These are phyloP conservation scores for Lentinula detonsa DNA, from an alignment of 768 basidiomycete genomes.

Conservation along the genomic window DNA sequence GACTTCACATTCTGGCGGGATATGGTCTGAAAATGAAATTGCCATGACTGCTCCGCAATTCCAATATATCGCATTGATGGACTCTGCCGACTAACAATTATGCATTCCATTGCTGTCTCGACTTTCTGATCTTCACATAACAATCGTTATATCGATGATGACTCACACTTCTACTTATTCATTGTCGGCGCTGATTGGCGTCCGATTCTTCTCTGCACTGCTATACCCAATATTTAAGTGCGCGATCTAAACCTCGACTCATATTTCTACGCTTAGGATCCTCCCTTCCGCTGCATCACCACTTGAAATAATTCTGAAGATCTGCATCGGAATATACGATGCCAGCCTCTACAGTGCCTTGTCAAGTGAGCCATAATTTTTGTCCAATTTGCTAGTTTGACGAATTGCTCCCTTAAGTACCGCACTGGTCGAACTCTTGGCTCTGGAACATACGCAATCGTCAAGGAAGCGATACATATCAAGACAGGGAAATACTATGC, in stretches of 20 bases:
- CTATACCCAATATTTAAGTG: not conserved
- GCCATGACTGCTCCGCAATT: not conserved
- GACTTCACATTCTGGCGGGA: too few species aligned
- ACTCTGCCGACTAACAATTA: too few species aligned
- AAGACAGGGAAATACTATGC: slow-evolving; percentile 91
- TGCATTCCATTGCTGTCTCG: not conserved
- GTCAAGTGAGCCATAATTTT: not conserved
- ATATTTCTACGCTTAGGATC: not conserved
- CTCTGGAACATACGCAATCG: slow-evolving; percentile 92
- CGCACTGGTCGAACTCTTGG: slow-evolving; percentile 85
- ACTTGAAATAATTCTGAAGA: not conserved
- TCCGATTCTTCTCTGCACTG: not conserved
- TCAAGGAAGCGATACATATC: slow-evolving; percentile 93
- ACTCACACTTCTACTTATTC: not conserved
- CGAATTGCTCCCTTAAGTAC: slow-evolving; percentile 40
- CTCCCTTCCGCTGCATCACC: not conserved
- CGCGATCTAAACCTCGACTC: not conserved
- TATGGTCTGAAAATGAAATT: too few species aligned
- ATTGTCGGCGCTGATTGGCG: not conserved
- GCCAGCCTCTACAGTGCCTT: slow-evolving; percentile 1
- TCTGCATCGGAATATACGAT: not conserved
- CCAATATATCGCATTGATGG: not conserved
- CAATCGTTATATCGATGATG: not conserved
- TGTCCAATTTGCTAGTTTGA: too few species aligned
- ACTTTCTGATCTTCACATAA: not conserved